These are phyloP conservation scores for Hordeum vulgare DNA, from an alignment of 176 grass and related monocot species.

Conservation along the genomic window DNA sequence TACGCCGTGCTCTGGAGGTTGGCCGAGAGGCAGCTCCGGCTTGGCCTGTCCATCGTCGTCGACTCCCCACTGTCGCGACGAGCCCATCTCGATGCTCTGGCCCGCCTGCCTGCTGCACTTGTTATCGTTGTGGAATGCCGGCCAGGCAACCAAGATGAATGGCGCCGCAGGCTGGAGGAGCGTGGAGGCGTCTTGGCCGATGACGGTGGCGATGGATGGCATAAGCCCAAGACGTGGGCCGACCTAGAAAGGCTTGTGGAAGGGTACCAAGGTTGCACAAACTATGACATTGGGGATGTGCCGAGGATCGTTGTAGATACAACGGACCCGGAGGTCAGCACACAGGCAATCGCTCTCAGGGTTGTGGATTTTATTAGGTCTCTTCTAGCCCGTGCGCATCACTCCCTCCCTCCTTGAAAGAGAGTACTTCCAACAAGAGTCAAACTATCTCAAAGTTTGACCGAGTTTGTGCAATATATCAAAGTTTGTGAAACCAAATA, in stretches of 20 bases:
- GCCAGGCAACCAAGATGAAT: constrained; percentile 34
- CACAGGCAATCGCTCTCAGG: constrained; percentile 14
- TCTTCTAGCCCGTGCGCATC: neutral
- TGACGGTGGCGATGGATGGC: constrained; percentile 28
- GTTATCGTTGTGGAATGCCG: constrained; percentile 72
- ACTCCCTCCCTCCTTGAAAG: too few species aligned
- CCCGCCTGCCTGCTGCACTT: neutral
- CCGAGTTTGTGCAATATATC: too few species aligned
- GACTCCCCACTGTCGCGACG: constrained; percentile 66
- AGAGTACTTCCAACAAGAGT: too few species aligned
- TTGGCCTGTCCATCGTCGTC: constrained; percentile 59
- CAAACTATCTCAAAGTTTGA: too few species aligned
- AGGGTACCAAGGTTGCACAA: constrained; percentile 51
- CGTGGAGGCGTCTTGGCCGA: constrained; percentile 14
- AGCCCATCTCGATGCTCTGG: constrained; percentile 44
- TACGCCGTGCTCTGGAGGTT: constrained; percentile 56
- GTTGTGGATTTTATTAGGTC: constrained; percentile 50
- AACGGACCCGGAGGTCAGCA: constrained; percentile 3
- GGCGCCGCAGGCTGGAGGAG: constrained; percentile 57
- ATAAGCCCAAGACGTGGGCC: constrained; percentile 70
- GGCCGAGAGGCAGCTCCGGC: constrained; percentile 49
- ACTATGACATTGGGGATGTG: constrained; percentile 57
- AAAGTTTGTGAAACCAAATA: too few species aligned
- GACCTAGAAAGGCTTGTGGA: constrained; percentile 57
- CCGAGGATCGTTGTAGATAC: constrained; percentile 68